A percentile compares a stretch with the other conserved stretches of the same genome.
Conservation (phyloP, 2,329 filamentous ascomycete species). For the Aspergillus novoparasiticus region DNA sequence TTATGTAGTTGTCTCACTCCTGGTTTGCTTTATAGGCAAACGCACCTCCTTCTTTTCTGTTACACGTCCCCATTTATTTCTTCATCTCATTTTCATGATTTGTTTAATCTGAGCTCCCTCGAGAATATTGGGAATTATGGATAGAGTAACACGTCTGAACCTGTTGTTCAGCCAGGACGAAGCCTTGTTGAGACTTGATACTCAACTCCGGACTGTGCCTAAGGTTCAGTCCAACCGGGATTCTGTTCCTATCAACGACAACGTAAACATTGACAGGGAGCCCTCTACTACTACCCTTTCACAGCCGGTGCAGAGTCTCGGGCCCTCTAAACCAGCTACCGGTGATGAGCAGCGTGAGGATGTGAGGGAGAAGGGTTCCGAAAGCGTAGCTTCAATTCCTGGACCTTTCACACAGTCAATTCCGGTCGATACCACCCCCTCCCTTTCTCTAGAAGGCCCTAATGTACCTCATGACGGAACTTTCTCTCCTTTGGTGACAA, state of each 20-base stretch:
- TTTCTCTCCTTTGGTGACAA: constrained; percentile 44
- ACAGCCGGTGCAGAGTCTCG: neutral
- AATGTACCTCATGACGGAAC: constrained; percentile 19
- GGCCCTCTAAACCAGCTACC: neutral
- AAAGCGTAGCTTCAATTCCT: neutral
- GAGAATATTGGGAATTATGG: constrained; percentile 22
- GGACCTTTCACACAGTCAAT: neutral
- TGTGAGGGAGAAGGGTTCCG: too few species aligned
- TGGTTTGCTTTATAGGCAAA: neutral
- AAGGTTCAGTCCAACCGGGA: neutral
- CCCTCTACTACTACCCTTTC: neutral
- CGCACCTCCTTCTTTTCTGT: neutral
- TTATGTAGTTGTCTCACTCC: neutral
- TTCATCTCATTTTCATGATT: neutral
- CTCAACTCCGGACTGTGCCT: constrained; percentile 14
- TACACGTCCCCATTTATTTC: neutral
- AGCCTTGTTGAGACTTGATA: constrained; percentile 26
- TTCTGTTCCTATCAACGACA: neutral
- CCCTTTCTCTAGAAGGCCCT: neutral
- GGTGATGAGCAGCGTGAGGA: neutral
- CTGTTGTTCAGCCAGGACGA: constrained; percentile 33
- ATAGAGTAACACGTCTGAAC: constrained; percentile 26
- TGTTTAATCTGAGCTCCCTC: neutral
- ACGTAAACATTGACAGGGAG: neutral
- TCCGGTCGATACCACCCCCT: neutral